A percentile compares a stretch with the other conserved stretches of the same genome.
Conservation (phyloP, 1,284 basidiomycete genomes). For the Tylopilus sp. region DNA sequence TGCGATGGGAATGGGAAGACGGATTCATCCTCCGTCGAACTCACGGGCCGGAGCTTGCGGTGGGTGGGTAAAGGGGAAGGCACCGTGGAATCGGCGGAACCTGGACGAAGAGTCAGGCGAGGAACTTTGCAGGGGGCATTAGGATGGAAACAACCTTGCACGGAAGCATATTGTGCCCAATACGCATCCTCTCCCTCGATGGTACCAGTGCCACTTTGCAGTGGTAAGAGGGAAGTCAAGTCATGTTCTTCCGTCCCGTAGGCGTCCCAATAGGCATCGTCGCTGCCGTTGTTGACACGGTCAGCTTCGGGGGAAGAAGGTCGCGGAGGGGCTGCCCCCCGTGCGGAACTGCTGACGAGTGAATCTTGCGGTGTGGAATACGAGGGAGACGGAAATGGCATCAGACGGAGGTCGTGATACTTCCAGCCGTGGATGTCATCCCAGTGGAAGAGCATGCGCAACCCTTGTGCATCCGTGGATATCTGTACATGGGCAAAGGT, state of each 20-base stretch:
- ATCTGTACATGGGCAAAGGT: conserved; percentile 63
- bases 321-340: not conserved
- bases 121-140: not conserved
- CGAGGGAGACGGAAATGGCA: conserved; percentile 70
- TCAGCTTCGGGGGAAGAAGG: conserved; percentile 5
- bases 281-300: conserved; percentile 37
- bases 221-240: conserved; percentile 12
- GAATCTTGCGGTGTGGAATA: conserved; percentile 43
- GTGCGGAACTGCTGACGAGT: conserved; percentile 14
- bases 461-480: conserved; percentile 38
- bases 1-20: conserved; percentile 3
- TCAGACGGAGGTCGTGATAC: conserved; percentile 65
- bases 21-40: conserved; percentile 2
- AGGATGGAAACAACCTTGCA: conserved; percentile 53
- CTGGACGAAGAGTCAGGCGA: conserved; percentile 16
- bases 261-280: conserved; percentile 66
- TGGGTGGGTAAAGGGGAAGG: conserved; percentile 30
- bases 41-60: conserved; percentile 18
- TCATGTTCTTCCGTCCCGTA: conserved; percentile 46
- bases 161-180: conserved; percentile 67
- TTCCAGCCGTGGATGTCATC: conserved; percentile 57
- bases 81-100: conserved; percentile 33
- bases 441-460: conserved; percentile 70
- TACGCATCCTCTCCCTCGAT: conserved; percentile 59
- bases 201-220: not conserved